Evolutionary conservation across 441 rosid genomes (phyloP).

Genomic region (Syzygium syzygioides): DNA sequence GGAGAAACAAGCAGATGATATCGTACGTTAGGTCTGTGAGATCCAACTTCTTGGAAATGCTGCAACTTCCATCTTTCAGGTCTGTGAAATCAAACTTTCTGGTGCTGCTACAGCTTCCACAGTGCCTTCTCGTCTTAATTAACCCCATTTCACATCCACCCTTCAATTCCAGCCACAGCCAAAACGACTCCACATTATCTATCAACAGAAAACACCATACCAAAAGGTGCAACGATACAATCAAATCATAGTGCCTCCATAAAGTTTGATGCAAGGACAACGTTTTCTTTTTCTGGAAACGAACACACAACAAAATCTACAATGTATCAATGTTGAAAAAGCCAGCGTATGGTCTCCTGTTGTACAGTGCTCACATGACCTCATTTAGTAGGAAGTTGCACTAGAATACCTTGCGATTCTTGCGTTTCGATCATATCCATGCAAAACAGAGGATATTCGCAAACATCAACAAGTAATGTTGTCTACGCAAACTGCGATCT

Average conservation of each 20-base stretch:
- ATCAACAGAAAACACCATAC: conserved; percentile 8
- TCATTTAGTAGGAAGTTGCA: neutral
- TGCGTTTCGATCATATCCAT: neutral
- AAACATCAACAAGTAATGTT: neutral
- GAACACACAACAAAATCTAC: neutral
- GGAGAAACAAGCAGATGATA: neutral
- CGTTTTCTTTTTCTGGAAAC: neutral
- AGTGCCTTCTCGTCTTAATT: conserved; percentile 30
- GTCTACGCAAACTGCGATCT: neutral
- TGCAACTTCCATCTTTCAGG: conserved; percentile 40
- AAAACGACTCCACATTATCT: conserved; percentile 29
- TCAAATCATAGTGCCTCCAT: neutral
- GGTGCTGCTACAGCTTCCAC: conserved; percentile 25
- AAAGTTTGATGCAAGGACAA: neutral
- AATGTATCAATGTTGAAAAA: neutral
- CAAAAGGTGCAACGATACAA: neutral
- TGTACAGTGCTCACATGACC: neutral
- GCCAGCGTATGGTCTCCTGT: neutral
- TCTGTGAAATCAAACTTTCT: conserved; percentile 66
- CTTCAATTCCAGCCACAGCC: conserved; percentile 31
- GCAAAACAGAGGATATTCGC: neutral
- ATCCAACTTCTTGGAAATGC: conserved; percentile 37
- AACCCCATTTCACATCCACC: conserved; percentile 16
- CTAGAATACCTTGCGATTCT: neutral
- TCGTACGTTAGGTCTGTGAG: conserved; percentile 81